Conservation (phyloP, 352 stramenopile species). For the Phytophthora palmivora region DNA sequence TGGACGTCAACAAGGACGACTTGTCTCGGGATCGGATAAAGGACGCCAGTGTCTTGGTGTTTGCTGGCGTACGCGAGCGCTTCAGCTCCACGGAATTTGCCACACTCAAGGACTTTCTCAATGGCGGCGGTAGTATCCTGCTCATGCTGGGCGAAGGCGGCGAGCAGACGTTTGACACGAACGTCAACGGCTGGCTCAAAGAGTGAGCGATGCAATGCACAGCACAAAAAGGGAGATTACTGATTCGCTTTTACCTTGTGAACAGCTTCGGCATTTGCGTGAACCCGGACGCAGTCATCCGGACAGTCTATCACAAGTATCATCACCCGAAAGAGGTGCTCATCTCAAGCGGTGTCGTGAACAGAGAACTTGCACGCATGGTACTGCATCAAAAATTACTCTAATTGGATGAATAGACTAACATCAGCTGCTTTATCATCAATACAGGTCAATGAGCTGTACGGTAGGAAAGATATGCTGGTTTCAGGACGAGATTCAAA, state of each 20-base stretch:
- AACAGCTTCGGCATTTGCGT: slow-evolving; percentile 87
- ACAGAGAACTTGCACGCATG: slow-evolving; percentile 90
- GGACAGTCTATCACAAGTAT: slow-evolving; percentile 97
- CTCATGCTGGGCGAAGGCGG: slow-evolving; percentile 93
- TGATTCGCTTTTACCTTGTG: neutral
- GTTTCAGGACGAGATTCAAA: slow-evolving; percentile 32
- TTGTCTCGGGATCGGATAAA: slow-evolving; percentile 89
- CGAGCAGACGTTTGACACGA: slow-evolving; percentile 90
- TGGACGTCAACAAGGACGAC: slow-evolving; percentile 96
- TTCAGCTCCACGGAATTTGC: slow-evolving; percentile 91
- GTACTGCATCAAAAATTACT: slow-evolving; percentile 22
- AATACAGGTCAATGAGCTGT: slow-evolving; percentile 66
- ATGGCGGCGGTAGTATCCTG: slow-evolving; percentile 89
- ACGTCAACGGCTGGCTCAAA: slow-evolving; percentile 96
- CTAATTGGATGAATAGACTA: neutral
- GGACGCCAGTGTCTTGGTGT: slow-evolving; percentile 89
- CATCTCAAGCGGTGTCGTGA: slow-evolving; percentile 94
- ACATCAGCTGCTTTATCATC: neutral
- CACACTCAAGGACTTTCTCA: slow-evolving; percentile 91
- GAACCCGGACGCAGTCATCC: slow-evolving; percentile 90
- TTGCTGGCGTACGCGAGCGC: slow-evolving; percentile 89
- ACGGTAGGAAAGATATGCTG: slow-evolving; percentile 68
- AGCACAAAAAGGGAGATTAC: neutral
- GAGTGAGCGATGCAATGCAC: slow-evolving; percentile 60
- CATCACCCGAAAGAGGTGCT: slow-evolving; percentile 96